Evolutionary conservation across 352 stramenopile genomes (phyloP).

Genomic region (Phytophthora pseudosyringae): DNA sequence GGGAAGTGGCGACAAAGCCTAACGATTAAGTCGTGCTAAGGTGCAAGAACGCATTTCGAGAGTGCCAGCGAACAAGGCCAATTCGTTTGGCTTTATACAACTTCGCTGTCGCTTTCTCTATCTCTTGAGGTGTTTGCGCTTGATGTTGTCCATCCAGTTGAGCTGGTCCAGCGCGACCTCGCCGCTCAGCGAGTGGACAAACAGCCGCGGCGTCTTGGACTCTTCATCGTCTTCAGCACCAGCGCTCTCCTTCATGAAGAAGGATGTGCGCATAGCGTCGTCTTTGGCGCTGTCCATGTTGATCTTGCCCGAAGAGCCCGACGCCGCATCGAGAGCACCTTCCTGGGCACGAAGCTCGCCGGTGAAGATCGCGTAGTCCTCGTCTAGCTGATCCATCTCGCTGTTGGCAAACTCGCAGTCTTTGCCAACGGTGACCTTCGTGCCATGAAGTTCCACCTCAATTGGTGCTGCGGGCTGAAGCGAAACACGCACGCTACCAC

Average conservation of each 20-base stretch:
- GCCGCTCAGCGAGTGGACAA: constrained; percentile 57
- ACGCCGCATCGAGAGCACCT: constrained; percentile 1
- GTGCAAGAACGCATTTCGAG: not conserved
- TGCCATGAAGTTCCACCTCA: constrained; percentile 72
- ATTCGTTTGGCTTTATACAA: not conserved
- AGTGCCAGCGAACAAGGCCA: not conserved
- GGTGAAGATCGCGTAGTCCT: constrained; percentile 78
- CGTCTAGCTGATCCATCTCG: constrained; percentile 75
- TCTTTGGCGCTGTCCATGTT: constrained; percentile 74
- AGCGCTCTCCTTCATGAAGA: constrained; percentile 60
- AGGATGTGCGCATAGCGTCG: constrained; percentile 78
- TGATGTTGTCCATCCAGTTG: constrained; percentile 86
- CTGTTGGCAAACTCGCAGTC: constrained; percentile 52
- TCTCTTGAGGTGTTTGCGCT: constrained; percentile 66
- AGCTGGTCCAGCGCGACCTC: constrained; percentile 61
- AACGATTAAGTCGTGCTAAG: too few relatives aligned
- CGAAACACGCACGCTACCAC: constrained; percentile 65
- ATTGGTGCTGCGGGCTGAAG: constrained; percentile 63
- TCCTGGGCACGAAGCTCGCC: constrained; percentile 46
- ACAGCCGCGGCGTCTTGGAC: constrained; percentile 33
- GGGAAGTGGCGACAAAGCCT: not conserved
- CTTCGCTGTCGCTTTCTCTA: constrained; percentile 14
- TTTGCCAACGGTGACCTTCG: constrained; percentile 44
- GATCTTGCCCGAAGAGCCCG: constrained; percentile 64
- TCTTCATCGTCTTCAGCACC: constrained; percentile 12